A percentile compares a stretch with the other conserved stretches of the same genome.
Evolutionary conservation across 192 early-diverging fungal species (phyloP).

Genomic region (Rhizophagus prolifer): DNA sequence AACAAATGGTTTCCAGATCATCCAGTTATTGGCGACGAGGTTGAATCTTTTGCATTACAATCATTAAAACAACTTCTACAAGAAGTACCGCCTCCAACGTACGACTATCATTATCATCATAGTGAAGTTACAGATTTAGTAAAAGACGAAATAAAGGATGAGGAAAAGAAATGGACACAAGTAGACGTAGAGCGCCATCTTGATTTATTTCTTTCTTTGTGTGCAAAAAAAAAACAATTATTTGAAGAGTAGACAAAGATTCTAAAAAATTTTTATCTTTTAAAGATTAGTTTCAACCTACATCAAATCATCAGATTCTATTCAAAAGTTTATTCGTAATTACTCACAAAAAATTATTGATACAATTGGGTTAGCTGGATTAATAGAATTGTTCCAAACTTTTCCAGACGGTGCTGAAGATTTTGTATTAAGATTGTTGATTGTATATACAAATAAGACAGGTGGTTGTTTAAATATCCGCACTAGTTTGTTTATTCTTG

Average conservation of each 20-base stretch:
- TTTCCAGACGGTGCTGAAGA: conserved; percentile 74
- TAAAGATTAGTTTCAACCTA: conserved; percentile 6
- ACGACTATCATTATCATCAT: conserved; percentile 26
- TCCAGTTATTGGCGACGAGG: conserved; percentile 33
- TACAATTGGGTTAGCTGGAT: conserved; percentile 44
- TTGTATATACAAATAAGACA: conserved; percentile 61
- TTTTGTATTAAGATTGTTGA: conserved; percentile 62
- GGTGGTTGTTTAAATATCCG: background rate
- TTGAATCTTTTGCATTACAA: conserved; percentile 51
- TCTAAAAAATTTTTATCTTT: background rate
- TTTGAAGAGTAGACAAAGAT: conserved; percentile 53
- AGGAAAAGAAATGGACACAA: conserved; percentile 48
- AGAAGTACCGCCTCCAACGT: conserved; percentile 17
- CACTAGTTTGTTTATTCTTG: background rate
- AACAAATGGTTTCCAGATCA: conserved; percentile 65
- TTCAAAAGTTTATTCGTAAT: conserved; percentile 14
- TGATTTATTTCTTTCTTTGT: conserved; percentile 77
- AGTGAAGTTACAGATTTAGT: conserved; percentile 6
- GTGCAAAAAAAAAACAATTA: conserved; percentile 70
- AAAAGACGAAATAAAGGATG: conserved; percentile 4
- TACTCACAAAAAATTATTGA: conserved; percentile 8
- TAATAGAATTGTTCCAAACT: conserved; percentile 56
- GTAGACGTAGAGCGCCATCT: conserved; percentile 64
- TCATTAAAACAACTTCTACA: conserved; percentile 24
- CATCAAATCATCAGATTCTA: background rate